Conservation (phyloP, 148 eudicot genomes). For the Rhododendron molle region DNA sequence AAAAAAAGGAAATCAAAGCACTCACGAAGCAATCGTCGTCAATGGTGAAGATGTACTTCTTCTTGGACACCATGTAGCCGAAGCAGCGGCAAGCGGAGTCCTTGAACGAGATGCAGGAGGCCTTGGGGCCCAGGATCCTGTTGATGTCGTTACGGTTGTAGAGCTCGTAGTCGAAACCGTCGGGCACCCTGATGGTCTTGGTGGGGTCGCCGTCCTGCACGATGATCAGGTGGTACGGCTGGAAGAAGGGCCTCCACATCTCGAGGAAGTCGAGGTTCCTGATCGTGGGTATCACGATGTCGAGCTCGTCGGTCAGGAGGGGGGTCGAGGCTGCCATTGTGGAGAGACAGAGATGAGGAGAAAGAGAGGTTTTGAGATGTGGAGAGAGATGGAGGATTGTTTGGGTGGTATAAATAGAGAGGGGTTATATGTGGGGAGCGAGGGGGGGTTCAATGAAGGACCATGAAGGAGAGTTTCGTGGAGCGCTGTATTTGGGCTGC, state of each 20-base stretch:
- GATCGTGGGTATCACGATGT: conserved; percentile 66
- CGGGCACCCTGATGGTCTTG: conserved; percentile 41
- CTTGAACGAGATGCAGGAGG: conserved; percentile 63
- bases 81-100: conserved; percentile 67
- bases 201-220: conserved; percentile 71
- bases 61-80: conserved; percentile 64
- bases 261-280: conserved; percentile 63
- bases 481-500: conserved; percentile 1
- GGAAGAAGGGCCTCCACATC: conserved; percentile 59
- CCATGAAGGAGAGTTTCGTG: not conserved
- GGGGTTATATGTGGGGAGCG: not conserved
- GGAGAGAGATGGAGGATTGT: not conserved
- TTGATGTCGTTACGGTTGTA: conserved; percentile 55
- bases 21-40: conserved; percentile 78
- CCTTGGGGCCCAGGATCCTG: conserved; percentile 51
- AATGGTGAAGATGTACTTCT: conserved; percentile 64
- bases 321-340: conserved; percentile 29
- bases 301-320: conserved; percentile 47
- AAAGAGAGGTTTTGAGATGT: not conserved
- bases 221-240: conserved; percentile 53
- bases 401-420: not conserved
- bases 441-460: not conserved
- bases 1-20: not conserved
- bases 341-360: conserved; percentile 4
- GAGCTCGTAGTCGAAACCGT: conserved; percentile 60